phyloP scores from a whole-genome alignment of 495 filamentous ascomycete species.

The Penicillium coffeae region DNA sequence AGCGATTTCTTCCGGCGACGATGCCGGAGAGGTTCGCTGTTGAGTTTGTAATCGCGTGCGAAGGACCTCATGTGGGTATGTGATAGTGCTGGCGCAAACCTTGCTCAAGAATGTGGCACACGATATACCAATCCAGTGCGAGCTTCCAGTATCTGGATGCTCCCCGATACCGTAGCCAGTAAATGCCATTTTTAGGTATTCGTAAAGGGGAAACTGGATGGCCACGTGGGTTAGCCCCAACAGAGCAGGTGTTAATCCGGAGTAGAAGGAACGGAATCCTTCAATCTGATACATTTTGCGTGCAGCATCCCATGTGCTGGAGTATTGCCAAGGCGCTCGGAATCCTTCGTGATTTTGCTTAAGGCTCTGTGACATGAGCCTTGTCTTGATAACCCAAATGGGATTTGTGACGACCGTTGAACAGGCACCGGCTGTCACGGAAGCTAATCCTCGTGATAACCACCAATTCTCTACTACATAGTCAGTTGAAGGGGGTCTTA shows the following conservation, averaged over 20 bases:
- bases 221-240: slow-evolving; percentile 93
- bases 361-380: slow-evolving; percentile 84
- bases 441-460: slow-evolving; percentile 65
- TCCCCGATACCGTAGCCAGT: slow-evolving; percentile 82
- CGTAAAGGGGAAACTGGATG: slow-evolving; percentile 95
- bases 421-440: slow-evolving; percentile 83
- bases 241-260: slow-evolving; percentile 86
- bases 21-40: slow-evolving; percentile 49
- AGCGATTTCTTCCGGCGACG: slow-evolving; percentile 51
- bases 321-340: slow-evolving; percentile 84
- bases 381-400: slow-evolving; percentile 99
- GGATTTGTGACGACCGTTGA: slow-evolving; percentile 97
- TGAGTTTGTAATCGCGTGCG: slow-evolving; percentile 88
- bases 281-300: slow-evolving; percentile 92
- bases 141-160: slow-evolving; percentile 52
- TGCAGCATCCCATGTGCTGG: slow-evolving; percentile 79
- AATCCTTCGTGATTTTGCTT: slow-evolving; percentile 48
- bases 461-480: slow-evolving; percentile 50
- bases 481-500: slow-evolving; percentile 8
- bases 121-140: slow-evolving; percentile 71
- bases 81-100: slow-evolving; percentile 88
- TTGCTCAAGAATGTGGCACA: slow-evolving; percentile 93
- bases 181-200: slow-evolving; percentile 86
- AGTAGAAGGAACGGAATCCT: slow-evolving; percentile 89
- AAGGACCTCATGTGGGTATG: slow-evolving; percentile 96